Evolutionary conservation across 768 basidiomycete species (phyloP), one percentile per base, ranked within the genome.

Genomic region (Polyporus arcularius): DNA sequence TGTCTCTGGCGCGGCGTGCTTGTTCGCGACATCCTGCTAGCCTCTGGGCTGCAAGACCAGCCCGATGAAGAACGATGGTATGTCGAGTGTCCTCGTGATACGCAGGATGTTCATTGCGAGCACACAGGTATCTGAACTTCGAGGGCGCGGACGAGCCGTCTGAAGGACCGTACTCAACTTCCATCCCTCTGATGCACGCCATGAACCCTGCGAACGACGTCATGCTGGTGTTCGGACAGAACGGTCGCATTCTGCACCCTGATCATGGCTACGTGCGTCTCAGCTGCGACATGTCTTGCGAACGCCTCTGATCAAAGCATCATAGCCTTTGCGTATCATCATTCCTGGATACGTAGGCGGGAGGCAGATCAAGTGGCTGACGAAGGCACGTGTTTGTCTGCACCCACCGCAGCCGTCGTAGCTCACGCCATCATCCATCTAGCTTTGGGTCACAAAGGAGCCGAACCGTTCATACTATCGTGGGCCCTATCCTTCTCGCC

Each of bases 261-360:
- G 67, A 68, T 41, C 67, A 68, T 53, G 67, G 67, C 14, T 67
- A 67, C 41, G 66, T 67, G 21, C 12, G 63, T 55, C 15, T 14
- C 26, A 8, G 7, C 30, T 1, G 18, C 9, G 31, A 9, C 9
- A 21, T 10, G n/a, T 15, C n/a, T 42, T 31, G 32, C 35, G 21
- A 21, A 4, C n/a, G 41, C 43, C n/a, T 26, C 35, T 26, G 12
- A 15, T 31, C 2, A 40, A 18, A 7, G 12, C 53, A 30, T 12
- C 7, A 5, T 35, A 65, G 63, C 67, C 67, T 1, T 39, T 68
- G 30, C 55, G 67, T 12, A 16, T 39, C 3, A 63, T 68, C 28
- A 68, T 68, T 12, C 67, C 67, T 15, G 67, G 66, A 2, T 61
- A 54, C 31, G 66, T 67, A 4, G 66, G 66, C 9, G 66, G 66